A percentile compares a stretch with the other conserved stretches of the same genome.
Conservation (phyloP, 129 eudicot species). For the Lactuca sativa region DNA sequence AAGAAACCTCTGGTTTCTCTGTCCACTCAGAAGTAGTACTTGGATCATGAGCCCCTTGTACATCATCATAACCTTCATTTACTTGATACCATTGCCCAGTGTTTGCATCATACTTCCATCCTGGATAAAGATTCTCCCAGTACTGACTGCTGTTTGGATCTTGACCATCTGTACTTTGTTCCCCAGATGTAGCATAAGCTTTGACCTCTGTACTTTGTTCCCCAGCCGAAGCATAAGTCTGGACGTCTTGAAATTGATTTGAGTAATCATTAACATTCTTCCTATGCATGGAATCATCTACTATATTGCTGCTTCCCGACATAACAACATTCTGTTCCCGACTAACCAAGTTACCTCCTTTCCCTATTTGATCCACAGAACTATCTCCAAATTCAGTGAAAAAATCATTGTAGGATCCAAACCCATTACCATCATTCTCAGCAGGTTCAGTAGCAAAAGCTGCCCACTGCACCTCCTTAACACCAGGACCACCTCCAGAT, state of each 20-base stretch:
- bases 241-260: constrained; percentile 35
- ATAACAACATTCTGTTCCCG: constrained; percentile 7
- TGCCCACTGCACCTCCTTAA: constrained; percentile 89
- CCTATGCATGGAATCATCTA: constrained; percentile 30
- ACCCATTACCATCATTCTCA: constrained; percentile 46
- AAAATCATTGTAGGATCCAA: constrained; percentile 68
- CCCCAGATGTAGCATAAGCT: constrained; percentile 33
- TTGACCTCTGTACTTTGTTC: constrained; percentile 43
- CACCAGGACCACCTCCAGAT: constrained; percentile 43
- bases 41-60: constrained; percentile 38
- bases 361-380: constrained; percentile 34
- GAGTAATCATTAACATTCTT: constrained; percentile 33
- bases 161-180: constrained; percentile 39
- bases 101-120: constrained; percentile 75
- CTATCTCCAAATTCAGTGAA: constrained; percentile 59
- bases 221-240: constrained; percentile 25
- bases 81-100: constrained; percentile 89
- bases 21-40: constrained; percentile 39
- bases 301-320: constrained; percentile 17
- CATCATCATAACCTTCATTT: constrained; percentile 45
- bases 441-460: constrained; percentile 54
- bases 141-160: constrained; percentile 55
- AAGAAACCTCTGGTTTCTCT: constrained; percentile 55
- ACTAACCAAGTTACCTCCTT: constrained; percentile 31
- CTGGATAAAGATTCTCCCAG: constrained; percentile 88